These are phyloP conservation scores for Ophiosphaerella narmari DNA, from an alignment of 2,329 filamentous ascomycete genomes.

Conservation along the genomic window DNA sequence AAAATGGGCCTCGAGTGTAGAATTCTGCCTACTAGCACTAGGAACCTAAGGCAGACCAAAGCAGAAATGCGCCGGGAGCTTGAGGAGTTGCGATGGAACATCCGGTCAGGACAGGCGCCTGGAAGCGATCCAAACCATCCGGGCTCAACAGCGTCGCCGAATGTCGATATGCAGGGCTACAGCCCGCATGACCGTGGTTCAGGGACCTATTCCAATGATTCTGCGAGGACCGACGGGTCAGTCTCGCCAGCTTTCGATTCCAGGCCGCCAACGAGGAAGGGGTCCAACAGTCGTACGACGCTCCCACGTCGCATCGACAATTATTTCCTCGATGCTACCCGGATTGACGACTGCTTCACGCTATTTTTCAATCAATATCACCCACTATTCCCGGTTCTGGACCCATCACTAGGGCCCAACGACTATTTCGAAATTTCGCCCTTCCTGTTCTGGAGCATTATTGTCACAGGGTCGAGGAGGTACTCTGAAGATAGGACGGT, in stretches of 20 bases:
- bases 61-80: slow-evolving; percentile 46
- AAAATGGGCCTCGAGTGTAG: slow-evolving; percentile 44
- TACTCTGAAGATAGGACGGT: slow-evolving; percentile 45
- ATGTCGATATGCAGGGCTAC: slow-evolving; percentile 32
- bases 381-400: slow-evolving; percentile 40
- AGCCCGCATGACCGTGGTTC: slow-evolving; percentile 30
- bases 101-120: slow-evolving; percentile 28
- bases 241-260: slow-evolving; percentile 37
- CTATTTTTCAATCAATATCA: slow-evolving; percentile 45
- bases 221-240: slow-evolving; percentile 31
- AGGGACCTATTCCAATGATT: slow-evolving; percentile 35
- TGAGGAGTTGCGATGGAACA: slow-evolving; percentile 43
- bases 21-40: slow-evolving; percentile 43
- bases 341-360: slow-evolving; percentile 43
- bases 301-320: slow-evolving; percentile 35
- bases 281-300: slow-evolving; percentile 25
- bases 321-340: slow-evolving; percentile 39
- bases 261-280: slow-evolving; percentile 29
- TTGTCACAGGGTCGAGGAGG: slow-evolving; percentile 46
- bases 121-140: slow-evolving; percentile 29
- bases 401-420: slow-evolving; percentile 34
- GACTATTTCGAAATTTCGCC: slow-evolving; percentile 41
- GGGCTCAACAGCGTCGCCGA: slow-evolving; percentile 33
- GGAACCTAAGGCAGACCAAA: slow-evolving; percentile 45
- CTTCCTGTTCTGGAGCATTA: slow-evolving; percentile 49